phyloP scores from a whole-genome alignment of 768 basidiomycete genomes.

The Collybia nuda region DNA sequence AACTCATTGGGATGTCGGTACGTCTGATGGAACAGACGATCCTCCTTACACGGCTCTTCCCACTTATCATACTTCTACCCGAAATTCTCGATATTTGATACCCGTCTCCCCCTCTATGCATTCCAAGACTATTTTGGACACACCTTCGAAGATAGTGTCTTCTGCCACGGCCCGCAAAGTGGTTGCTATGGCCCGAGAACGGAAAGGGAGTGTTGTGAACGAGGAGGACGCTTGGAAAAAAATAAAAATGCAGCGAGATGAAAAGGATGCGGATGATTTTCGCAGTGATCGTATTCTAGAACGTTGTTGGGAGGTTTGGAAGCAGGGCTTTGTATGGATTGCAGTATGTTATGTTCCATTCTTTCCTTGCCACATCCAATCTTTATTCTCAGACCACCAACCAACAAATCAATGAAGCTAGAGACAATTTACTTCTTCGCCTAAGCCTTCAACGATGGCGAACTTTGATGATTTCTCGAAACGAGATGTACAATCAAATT shows the following conservation, averaged over 20 bases:
- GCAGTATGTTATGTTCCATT: constrained; percentile 45
- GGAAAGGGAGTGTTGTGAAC: constrained; percentile 52
- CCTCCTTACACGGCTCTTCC: constrained; percentile 43
- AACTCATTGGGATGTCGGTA: constrained; percentile 8
- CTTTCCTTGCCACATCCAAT: neutral
- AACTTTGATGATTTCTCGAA: constrained; percentile 31
- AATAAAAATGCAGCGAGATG: constrained; percentile 67
- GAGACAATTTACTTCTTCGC: constrained; percentile 64
- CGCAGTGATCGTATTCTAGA: constrained; percentile 61
- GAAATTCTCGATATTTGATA: constrained; percentile 14
- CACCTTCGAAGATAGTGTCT: constrained; percentile 4
- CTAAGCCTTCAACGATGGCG: constrained; percentile 64
- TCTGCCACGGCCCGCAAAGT: constrained; percentile 25
- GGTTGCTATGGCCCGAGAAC: constrained; percentile 33
- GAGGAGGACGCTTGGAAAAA: constrained; percentile 80
- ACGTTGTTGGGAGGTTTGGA: constrained; percentile 78
- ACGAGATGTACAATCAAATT: constrained; percentile 42
- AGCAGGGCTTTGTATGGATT: constrained; percentile 69
- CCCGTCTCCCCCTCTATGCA: constrained; percentile 20
- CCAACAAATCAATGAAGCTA: constrained; percentile 66
- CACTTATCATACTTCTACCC: constrained; percentile 46
- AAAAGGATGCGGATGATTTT: constrained; percentile 70
- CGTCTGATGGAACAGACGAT: constrained; percentile 32
- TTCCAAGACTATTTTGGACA: constrained; percentile 13
- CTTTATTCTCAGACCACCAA: constrained; percentile 60